These are phyloP conservation scores for Oidiodendron maius DNA, from an alignment of 495 filamentous ascomycete species.

Conservation along the genomic window DNA sequence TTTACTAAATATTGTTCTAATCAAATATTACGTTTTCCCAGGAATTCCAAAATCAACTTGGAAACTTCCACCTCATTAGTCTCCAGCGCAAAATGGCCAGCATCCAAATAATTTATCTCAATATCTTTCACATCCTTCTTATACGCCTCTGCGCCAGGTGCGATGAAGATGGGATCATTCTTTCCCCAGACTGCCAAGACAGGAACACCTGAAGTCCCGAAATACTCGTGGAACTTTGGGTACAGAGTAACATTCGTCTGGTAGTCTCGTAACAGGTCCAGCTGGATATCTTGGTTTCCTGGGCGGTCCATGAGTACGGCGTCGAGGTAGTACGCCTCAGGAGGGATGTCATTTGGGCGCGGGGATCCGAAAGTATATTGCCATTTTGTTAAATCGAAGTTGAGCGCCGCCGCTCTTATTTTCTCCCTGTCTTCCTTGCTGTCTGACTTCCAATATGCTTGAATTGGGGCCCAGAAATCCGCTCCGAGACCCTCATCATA, in stretches of 20 bases:
- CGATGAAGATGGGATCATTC: constrained; percentile 50
- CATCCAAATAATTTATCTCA: constrained; percentile 46
- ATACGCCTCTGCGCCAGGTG: constrained; percentile 52
- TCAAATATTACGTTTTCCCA: constrained; percentile 23
- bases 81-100: constrained; percentile 58
- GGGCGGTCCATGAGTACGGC: constrained; percentile 39
- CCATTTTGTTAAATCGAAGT: constrained; percentile 38
- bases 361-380: constrained; percentile 47
- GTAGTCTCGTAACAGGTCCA: constrained; percentile 52
- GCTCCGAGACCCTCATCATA: constrained; percentile 51
- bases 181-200: constrained; percentile 57
- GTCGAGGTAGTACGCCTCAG: constrained; percentile 45
- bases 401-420: constrained; percentile 34
- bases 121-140: constrained; percentile 45
- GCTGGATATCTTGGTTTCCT: constrained; percentile 48
- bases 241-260: constrained; percentile 40
- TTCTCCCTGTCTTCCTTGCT: constrained; percentile 29
- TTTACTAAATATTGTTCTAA: background rate
- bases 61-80: constrained; percentile 44
- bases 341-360: constrained; percentile 31
- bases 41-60: constrained; percentile 36
- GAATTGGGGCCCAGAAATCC: constrained; percentile 46
- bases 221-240: constrained; percentile 49
- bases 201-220: constrained; percentile 45
- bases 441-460: constrained; percentile 40